Base-by-base conservation (phyloP, 2,329 filamentous ascomycete genomes). In the Colletotrichum higginsianum region DNA sequence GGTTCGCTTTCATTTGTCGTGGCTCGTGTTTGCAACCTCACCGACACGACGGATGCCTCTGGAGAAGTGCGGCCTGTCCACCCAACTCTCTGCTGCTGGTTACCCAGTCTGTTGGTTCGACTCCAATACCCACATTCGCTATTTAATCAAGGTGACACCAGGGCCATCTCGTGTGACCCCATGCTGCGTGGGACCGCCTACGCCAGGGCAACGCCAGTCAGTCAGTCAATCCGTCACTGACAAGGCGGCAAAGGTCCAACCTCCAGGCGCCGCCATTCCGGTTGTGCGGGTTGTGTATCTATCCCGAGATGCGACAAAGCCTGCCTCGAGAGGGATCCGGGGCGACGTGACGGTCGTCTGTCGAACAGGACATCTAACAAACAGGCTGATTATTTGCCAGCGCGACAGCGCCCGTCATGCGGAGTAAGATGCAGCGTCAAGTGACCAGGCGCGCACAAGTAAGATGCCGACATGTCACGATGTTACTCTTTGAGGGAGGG, bases 391-490 rank as follows among this genome's bases (percentile, higher is more conserved):
- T 68, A 46, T 49, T 72, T 72, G 65, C 65, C 65, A 72, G 46
- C 69, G 61, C 69, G 64, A 69, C 65, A 64, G 57, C 58, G 65
- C 66, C 65, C 53, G 47, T 72, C 46, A 53, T 58, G 69, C 58
- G 65, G 69, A 72, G 69, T 60, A 68, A 64, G 58, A 60, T 63
- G 66, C 69, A 63, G 60, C 57, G 53, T 72, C 69, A 72, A 69
- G 66, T 72, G 69, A 72, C 60, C 50, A 40, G 58, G 65, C 49
- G 58, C 46, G 53, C 65, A 53, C 69, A 72, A 72, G 65, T 72
- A 72, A 60, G 65, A 72, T 72, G 65, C 53, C 50, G 65, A 72
- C 69, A 72, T 72, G 69, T 72, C 69, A 72, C 69, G 58, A 72
- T 71, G 63, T 72, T 65, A 72, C 46, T 72, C 65, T 52, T 63